phyloP scores from a whole-genome alignment of 1,284 basidiomycete species.

The Cutaneotrichosporon sp. region DNA sequence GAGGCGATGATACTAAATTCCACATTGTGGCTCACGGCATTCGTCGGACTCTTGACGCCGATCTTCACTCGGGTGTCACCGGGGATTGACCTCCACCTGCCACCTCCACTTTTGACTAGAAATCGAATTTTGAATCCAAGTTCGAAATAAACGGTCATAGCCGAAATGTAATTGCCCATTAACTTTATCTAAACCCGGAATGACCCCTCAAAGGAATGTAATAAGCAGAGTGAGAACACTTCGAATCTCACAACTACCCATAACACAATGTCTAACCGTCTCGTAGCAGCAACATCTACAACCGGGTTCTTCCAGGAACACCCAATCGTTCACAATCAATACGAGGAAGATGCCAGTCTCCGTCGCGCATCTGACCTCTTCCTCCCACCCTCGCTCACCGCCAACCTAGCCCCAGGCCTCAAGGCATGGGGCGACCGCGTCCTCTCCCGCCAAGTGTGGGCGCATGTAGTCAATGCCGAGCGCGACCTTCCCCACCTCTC shows the following conservation, averaged over 20 bases:
- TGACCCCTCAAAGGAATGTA: no score
- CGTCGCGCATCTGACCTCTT: conserved; percentile 11
- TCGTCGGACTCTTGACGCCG: no score
- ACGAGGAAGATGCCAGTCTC: conserved; percentile 14
- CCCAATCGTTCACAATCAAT: conserved; percentile 16
- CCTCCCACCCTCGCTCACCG: not conserved
- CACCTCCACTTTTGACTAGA: not conserved
- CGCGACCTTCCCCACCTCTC: conserved; percentile 16
- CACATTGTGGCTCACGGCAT: no score
- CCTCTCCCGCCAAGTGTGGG: not conserved
- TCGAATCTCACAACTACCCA: not conserved
- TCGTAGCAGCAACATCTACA: conserved; percentile 11
- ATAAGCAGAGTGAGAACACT: not conserved
- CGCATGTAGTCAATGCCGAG: conserved; percentile 17
- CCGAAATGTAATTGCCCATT: not conserved
- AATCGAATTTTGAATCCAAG: not conserved
- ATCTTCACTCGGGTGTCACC: no score
- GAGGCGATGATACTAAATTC: no score
- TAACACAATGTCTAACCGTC: not conserved
- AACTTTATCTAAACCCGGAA: no score
- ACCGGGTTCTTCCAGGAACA: conserved; percentile 21
- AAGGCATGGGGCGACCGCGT: conserved; percentile 9
- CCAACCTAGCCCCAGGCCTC: not conserved
- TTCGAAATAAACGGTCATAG: not conserved
- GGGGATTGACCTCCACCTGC: not conserved